These are phyloP conservation scores for Fusarium brevicatenulatum DNA, from an alignment of 2,329 filamentous ascomycete genomes.

Conservation along the genomic window DNA sequence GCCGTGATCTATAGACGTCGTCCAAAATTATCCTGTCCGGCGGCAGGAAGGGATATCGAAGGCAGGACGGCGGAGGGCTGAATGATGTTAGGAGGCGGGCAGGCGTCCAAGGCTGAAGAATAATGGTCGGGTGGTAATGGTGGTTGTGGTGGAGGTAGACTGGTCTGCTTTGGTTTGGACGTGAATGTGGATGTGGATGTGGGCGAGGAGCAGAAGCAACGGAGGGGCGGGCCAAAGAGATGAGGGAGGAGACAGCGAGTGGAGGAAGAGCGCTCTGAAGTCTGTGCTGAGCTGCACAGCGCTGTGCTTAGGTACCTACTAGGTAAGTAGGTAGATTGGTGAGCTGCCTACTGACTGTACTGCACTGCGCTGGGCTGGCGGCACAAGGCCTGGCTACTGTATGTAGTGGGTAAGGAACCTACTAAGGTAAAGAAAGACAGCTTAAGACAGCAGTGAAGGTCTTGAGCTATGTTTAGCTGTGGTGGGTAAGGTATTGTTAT, in stretches of 20 bases:
- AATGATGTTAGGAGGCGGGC: slow-evolving; percentile 32
- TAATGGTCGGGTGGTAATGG: slow-evolving; percentile 16
- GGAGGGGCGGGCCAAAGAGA: slow-evolving; percentile 34
- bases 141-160: slow-evolving; percentile 5
- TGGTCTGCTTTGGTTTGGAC: slow-evolving; percentile 16
- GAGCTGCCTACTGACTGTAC: neutral
- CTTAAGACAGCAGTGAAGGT: neutral
- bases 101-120: slow-evolving; percentile 37
- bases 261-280: slow-evolving; percentile 30
- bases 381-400: neutral
- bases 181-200: slow-evolving; percentile 23
- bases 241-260: slow-evolving; percentile 35
- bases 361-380: slow-evolving; percentile 13
- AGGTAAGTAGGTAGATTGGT: neutral
- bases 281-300: slow-evolving; percentile 27
- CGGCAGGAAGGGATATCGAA: slow-evolving; percentile 19
- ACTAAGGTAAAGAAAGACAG: neutral
- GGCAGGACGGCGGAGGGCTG: slow-evolving; percentile 17
- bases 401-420: neutral
- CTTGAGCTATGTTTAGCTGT: neutral
- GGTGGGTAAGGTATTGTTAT: neutral
- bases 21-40: slow-evolving; percentile 26
- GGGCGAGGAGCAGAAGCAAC: slow-evolving; percentile 17
- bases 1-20: slow-evolving; percentile 27
- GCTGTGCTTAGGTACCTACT: slow-evolving; percentile 3